Conservation (phyloP, 1,284 basidiomycete genomes). For the Microbotryomycetes sp. region DNA sequence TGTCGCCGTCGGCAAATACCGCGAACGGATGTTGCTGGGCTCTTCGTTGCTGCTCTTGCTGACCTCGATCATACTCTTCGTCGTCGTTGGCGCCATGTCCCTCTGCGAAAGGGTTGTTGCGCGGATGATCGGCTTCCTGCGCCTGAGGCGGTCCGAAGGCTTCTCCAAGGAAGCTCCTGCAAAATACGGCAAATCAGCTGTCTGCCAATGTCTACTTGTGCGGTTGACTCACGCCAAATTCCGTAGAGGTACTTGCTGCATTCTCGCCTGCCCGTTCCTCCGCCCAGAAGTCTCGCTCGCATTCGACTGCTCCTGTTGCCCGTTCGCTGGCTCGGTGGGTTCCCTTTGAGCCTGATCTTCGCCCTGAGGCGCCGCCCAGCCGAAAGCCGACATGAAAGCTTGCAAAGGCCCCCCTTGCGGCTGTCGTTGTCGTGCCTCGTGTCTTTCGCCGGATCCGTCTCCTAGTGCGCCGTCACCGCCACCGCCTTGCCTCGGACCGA, state of each 20-base stretch:
- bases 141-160: constrained; percentile 16
- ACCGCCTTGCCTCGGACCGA: neutral
- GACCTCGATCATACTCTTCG: neutral
- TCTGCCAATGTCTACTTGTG: neutral
- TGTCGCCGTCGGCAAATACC: neutral
- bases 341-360: neutral
- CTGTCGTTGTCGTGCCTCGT: neutral
- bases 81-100: constrained; percentile 1
- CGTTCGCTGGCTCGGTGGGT: neutral
- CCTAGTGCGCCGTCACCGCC: neutral
- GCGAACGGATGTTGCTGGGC: neutral
- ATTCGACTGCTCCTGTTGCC: neutral
- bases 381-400: neutral
- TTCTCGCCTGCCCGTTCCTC: neutral
- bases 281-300: neutral
- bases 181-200: neutral
- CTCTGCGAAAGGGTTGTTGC: constrained; percentile 31
- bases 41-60: neutral
- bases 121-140: constrained; percentile 23
- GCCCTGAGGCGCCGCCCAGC: neutral
- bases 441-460: neutral
- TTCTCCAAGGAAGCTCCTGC: constrained; percentile 24
- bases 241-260: constrained; percentile 15
- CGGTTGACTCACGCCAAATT: constrained; percentile 12
- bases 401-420: neutral